Evolutionary conservation across 768 basidiomycete genomes (phyloP).

Genomic region (Clavulina sp.): DNA sequence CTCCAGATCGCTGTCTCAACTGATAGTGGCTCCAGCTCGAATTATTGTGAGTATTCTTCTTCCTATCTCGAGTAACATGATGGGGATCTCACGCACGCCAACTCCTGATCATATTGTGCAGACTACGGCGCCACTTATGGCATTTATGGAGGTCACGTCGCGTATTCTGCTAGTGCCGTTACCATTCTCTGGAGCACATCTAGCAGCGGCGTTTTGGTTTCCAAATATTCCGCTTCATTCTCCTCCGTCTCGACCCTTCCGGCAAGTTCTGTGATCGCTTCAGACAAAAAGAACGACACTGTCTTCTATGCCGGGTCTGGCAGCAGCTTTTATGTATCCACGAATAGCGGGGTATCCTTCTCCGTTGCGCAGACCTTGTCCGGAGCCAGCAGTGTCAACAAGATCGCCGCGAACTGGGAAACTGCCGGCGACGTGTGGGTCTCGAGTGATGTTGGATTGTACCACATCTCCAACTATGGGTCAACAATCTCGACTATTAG

Average conservation of each 20-base stretch:
- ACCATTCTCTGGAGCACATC: conserved; percentile 40
- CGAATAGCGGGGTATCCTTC: background rate
- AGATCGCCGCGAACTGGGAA: conserved; percentile 34
- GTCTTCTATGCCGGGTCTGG: conserved; percentile 31
- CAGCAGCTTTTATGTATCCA: background rate
- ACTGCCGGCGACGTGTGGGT: conserved; percentile 45
- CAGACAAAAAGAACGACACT: conserved; percentile 31
- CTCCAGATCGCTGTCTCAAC: conserved; percentile 37
- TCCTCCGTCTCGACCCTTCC: conserved; percentile 34
- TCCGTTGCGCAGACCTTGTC: conserved; percentile 26
- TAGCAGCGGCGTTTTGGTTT: conserved; percentile 32
- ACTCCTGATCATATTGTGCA: no score
- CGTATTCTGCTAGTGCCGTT: conserved; percentile 35
- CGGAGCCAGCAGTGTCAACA: conserved; percentile 30
- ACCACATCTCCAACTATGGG: conserved; percentile 39
- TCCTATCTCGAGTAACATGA: no score
- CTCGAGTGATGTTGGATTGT: conserved; percentile 37
- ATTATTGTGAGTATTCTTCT: conserved; percentile 34
- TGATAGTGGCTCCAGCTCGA: conserved; percentile 38
- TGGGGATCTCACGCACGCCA: no score
- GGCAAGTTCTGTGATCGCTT: conserved; percentile 35
- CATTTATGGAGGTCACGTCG: conserved; percentile 17
- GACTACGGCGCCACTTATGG: no score
- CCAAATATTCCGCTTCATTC: conserved; percentile 33
- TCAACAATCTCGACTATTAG: conserved; percentile 28